These are phyloP conservation scores for Epichloe baconii DNA, from an alignment of 2,329 filamentous ascomycete genomes.

Conservation along the genomic window DNA sequence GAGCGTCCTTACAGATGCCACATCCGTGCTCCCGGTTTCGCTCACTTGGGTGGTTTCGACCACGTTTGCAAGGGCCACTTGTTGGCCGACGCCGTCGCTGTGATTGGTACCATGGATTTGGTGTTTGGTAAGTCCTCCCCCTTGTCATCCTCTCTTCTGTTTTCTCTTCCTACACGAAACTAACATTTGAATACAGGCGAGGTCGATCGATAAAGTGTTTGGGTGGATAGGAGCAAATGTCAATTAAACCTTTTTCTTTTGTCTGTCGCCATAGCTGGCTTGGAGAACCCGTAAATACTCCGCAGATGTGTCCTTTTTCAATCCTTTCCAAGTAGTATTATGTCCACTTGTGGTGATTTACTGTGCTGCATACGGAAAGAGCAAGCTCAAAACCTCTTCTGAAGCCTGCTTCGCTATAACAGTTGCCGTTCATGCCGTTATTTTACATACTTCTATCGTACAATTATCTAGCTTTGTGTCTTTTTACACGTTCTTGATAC, in stretches of 20 bases:
- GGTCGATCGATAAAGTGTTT: conserved; percentile 40
- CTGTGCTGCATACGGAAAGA: no score
- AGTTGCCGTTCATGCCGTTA: background rate
- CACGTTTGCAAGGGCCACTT: conserved; percentile 86
- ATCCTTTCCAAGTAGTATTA: no score
- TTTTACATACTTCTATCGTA: background rate
- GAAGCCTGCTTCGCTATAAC: background rate
- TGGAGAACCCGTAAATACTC: conserved; percentile 25
- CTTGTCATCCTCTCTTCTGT: background rate
- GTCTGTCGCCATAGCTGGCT: conserved; percentile 26
- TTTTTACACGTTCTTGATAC: conserved; percentile 29
- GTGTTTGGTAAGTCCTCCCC: conserved; percentile 56
- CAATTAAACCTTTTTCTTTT: conserved; percentile 19
- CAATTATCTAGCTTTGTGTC: background rate
- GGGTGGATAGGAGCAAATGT: conserved; percentile 15
- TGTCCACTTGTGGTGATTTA: no score
- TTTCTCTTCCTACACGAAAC: background rate
- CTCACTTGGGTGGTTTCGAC: conserved; percentile 88
- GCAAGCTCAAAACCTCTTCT: no score
- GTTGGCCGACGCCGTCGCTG: conserved; percentile 89
- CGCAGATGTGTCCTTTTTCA: conserved; percentile 12
- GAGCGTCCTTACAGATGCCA: conserved; percentile 96
- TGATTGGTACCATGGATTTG: conserved; percentile 83
- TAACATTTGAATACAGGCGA: conserved; percentile 30
- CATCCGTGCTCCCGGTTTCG: conserved; percentile 92